Base-by-base conservation (phyloP, 2,329 filamentous ascomycete species). In the Parastagonospora avenae region DNA sequence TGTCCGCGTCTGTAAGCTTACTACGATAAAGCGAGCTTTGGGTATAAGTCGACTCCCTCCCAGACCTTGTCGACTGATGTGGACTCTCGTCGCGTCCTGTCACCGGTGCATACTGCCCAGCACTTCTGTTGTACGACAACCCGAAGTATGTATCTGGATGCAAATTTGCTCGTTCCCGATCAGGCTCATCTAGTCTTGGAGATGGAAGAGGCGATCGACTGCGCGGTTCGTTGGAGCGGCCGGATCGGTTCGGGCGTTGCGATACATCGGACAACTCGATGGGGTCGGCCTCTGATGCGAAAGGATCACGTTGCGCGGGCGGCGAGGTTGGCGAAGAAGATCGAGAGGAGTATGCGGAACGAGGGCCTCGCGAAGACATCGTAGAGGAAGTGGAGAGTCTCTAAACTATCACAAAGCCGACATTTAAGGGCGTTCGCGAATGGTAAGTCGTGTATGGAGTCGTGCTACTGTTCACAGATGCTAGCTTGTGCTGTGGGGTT, bases 1-100 rank as follows among this genome's bases (percentile, higher is more conserved):
- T 65, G 27, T 66, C 64, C 4, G 63, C 62, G 48, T 74, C 70
- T 35, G 54, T 46, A 2, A 60, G 62, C 50, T 69, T 72, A 38
- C 59, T 60, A 8, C 62, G 57, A 28, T 58, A 64, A 2, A 70
- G 41, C 15, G 63, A 62, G n/a, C 55, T 55, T 24, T 63, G 12
- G 4, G 66, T 64, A 33, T 63, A 59, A 19, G 60, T 50, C 4
- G 67, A 73, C 11, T 62, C 59, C 46, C 54, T 51, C 5, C 43
- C 54, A 19, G 60, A 60, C 28, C 52, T 54, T 32, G 55, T n/a
- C 6, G 57, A 59, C 8, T 52, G 57, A 19, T 44, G 31, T 8
- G 54, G 59, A 31, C 55, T 61, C 8, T 52, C 48, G 24, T 56
- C 48, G 31, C 55, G 52, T 29, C 45, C 45, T 28, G 50, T 36